A percentile compares a stretch with the other conserved stretches of the same genome.
These are phyloP conservation scores for Narthecium ossifragum DNA, from an alignment of 106 monocot genomes.

Conservation along the genomic window DNA sequence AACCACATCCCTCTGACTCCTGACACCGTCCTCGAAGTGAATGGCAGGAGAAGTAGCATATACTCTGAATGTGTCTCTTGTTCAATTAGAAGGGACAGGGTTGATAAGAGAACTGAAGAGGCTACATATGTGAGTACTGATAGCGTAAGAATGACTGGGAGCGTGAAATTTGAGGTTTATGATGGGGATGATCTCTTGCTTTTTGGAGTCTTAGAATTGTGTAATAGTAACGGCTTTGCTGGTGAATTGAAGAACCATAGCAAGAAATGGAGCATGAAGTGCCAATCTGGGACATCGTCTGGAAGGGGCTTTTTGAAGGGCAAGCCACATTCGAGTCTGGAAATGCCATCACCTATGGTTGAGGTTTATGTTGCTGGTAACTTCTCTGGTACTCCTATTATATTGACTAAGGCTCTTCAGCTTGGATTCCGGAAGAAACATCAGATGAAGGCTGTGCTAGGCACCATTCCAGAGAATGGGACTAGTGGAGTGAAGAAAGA, in stretches of 20 bases:
- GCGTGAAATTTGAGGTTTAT: conserved; percentile 58
- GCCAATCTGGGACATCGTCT: conserved; percentile 5
- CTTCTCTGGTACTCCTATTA: conserved; percentile 23
- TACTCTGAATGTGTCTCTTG: conserved; percentile 47
- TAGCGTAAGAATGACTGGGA: conserved; percentile 53
- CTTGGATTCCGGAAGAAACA: conserved; percentile 39
- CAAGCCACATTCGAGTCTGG: conserved; percentile 7
- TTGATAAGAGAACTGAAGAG: conserved; percentile 61
- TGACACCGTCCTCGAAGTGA: conserved; percentile 55
- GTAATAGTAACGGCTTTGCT: neutral
- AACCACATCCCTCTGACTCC: conserved; percentile 43
- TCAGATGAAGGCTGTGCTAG: conserved; percentile 30
- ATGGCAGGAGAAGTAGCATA: conserved; percentile 48
- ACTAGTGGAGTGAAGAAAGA: conserved; percentile 30
- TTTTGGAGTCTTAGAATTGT: conserved; percentile 18
- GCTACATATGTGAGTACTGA: conserved; percentile 74
- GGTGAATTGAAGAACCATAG: neutral
- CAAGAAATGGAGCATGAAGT: conserved; percentile 29
- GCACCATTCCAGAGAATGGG: conserved; percentile 61
- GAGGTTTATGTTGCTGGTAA: conserved; percentile 35
- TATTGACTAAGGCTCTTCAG: conserved; percentile 64
- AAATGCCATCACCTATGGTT: conserved; percentile 16
- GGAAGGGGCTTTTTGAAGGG: conserved; percentile 11
- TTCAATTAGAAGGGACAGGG: conserved; percentile 48
- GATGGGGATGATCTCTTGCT: conserved; percentile 38